Evolutionary conservation across 495 filamentous ascomycete genomes (phyloP), one percentile per base, ranked within the genome.

Genomic region (Eremomyces bilateralis): DNA sequence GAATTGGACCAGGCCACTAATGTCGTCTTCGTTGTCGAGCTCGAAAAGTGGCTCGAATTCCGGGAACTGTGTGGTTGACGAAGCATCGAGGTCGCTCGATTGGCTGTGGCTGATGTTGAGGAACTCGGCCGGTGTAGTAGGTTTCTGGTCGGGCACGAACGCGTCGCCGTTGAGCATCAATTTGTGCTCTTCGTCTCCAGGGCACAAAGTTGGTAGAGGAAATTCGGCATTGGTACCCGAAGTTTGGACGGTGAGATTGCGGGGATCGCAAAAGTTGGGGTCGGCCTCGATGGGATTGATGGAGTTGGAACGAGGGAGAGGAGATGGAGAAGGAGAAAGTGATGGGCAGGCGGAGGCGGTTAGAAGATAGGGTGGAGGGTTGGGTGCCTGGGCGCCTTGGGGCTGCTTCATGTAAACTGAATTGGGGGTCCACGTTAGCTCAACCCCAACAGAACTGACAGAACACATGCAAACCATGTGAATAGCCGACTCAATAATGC

Each of bases 11-110:
- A 92, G 63, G 31, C 71, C 69, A 53, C 69, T 75, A 45, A 90
- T 76, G 44, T 91, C 82, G 62, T 88, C 82, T 22, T 93, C 85
- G 21, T 92, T 83, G 53, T 93, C 88, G 33, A 93, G 67, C 44
- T 92, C 85, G 15, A 81, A 85, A 38, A 90, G 67, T 40, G 80
- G 76, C 46, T 90, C 78, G 40, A 94, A 85, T 22, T 60, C 61
- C 1, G 76, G 74, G 19, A 85, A 63, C n/a, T 65, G 67, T 8
- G 8, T 8, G 24, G 8, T 28, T 11, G 15, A 15, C 12, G 6
- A 11, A 17, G 6, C 6, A 32, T 15, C 13, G 6, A 5, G 30
- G 6, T 6, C 30, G 30, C 12, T 8, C 6, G 6, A 8, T 6
- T 6, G 6, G n/a, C n/a, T n/a, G 24, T 13, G 8, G 59, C 64